Base-by-base conservation (phyloP, 1,284 basidiomycete genomes). In the Trametes sp. region DNA sequence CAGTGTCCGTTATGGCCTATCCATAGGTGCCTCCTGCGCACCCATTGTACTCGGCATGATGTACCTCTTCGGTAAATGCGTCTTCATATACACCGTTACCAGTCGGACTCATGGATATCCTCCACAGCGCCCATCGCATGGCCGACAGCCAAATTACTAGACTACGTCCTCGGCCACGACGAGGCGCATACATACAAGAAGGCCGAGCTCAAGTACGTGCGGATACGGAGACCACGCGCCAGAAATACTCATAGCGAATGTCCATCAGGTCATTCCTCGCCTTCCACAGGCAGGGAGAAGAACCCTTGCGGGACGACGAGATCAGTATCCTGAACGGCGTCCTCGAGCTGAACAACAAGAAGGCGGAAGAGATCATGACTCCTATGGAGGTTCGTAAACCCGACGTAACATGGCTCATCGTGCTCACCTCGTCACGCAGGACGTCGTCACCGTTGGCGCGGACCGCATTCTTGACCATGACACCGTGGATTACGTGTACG, bases 291-390 rank as follows among this genome's bases (percentile, higher is more conserved):
- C 88, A 90, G 41, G 89, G 95, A 49, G 88, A 94, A 74, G 91
- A 97, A 73, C 94, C 95, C 0, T 82, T 97, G 21, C 83, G 93
- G 33, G 93, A 97, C 74, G 92, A 97, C 69, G 92, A 96, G 76
- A 95, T 96, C 62, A 85, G 84, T 54, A 96, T 97, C 69, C 80
- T 97, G 48, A 96, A 95, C 72, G 93, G 93, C 14, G 94, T 96
- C 0, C 78, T 96, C 36, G 93, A 94, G 59, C 82, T 97, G 58
- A 95, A 93, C 73, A 87, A 88, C 24, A 95, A 96, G 76, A 89
- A 87, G 28, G 92, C 93, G 0, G 86, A 91, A 67, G 78, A 85
- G 41, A 95, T 98, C 67, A 96, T 96, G 95, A 96, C 94, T 0
- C 89, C 91, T 0, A 89, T 96, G 77, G 80, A 86, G 72, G 91